Conservation (phyloP, 2,329 filamentous ascomycete genomes). For the Colletotrichum tamarilloi region DNA sequence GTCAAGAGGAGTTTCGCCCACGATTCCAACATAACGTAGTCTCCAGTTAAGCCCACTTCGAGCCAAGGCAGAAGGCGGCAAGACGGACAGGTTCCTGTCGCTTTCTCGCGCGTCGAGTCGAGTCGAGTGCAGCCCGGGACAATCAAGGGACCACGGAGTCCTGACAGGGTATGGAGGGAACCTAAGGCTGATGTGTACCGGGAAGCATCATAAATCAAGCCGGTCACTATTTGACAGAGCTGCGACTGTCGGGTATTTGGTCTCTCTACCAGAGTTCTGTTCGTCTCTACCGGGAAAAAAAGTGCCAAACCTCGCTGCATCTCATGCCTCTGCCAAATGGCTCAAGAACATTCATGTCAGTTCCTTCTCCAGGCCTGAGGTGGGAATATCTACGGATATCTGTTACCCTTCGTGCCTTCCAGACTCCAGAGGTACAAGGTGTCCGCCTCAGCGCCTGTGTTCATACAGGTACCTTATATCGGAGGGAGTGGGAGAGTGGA, state of each 20-base stretch:
- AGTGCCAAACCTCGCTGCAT: too few species aligned
- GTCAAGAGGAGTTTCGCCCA: conserved; percentile 4
- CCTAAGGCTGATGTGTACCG: background rate
- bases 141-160: background rate
- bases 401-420: too few species aligned
- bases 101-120: background rate
- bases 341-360: too few species aligned
- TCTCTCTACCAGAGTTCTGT: background rate
- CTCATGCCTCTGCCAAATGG: too few species aligned
- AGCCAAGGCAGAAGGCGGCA: conserved; percentile 1
- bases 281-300: background rate
- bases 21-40: background rate
- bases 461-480: background rate
- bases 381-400: background rate
- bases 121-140: background rate
- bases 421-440: background rate
- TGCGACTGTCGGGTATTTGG: background rate
- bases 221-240: background rate
- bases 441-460: background rate
- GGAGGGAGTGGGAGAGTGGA: background rate
- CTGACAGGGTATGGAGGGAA: background rate
- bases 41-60: conserved; percentile 23
- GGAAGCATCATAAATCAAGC: background rate
- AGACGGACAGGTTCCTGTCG: background rate
- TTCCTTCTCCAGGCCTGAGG: background rate